Base-by-base conservation (phyloP, 129 eudicot genomes). In the Apium graveolens region DNA sequence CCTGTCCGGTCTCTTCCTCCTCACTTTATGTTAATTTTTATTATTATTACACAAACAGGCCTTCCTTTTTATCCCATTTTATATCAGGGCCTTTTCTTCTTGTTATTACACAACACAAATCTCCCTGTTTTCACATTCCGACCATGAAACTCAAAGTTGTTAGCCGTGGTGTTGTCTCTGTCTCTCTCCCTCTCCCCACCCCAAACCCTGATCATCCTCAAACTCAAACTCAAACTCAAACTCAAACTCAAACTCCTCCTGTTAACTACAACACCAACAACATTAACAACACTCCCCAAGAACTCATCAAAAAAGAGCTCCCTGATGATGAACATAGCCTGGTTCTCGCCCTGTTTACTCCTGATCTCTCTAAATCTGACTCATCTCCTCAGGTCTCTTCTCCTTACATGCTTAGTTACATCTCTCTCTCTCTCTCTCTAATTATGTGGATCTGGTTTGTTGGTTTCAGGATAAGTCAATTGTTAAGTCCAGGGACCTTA, bases 381-480 rank as follows among this genome's bases (percentile, higher is more conserved):
- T 84, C 89, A 5, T 80, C 81, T 13, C 48, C 29, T 74, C 75
- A 34, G 57, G 63, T 86, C 26, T 60, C 68, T 60, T 60, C 0
- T 70, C 80, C 41, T 73, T 65, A 66, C 63, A 37, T 51, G 63
- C 73, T 79, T 55, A 1, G 4, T n/a, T n/a, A n/a, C n/a, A n/a
- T n/a, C n/a, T n/a, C n/a, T n/a, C n/a, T n/a, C n/a, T n/a, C n/a
- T n/a, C n/a, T n/a, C n/a, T n/a, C n/a, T n/a, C n/a, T n/a, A 60
- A 60, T 60, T 60, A 42, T 75, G 80, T 84, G 74, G 91, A 88
- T 89, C 91, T 82, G 90, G 51, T 84, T 71, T 39, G 11, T 75
- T 77, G 42, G 43, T 84, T 73, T 27, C 82, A 89, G 97, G 86
- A 73, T 73, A 87, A 87, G 70, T 75, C 89, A 43, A 87, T 78